Base-by-base conservation (phyloP, 2,329 filamentous ascomycete genomes). In the Grosmannia huntii region DNA sequence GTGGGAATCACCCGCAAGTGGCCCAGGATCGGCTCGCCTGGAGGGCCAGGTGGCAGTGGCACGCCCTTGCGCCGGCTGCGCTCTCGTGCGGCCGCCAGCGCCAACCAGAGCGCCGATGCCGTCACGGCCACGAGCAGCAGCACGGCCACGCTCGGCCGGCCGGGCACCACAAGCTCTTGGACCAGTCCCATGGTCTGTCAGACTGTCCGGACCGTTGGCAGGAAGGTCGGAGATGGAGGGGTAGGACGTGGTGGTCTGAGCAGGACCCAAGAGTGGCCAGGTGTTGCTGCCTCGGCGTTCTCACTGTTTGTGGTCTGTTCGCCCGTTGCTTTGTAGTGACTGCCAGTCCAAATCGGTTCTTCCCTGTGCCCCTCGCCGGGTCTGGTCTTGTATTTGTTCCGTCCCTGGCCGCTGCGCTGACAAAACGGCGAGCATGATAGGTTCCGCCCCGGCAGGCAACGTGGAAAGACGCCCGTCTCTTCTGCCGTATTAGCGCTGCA, bases 1-100 rank as follows among this genome's bases (percentile, higher is more conserved):
- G 61, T 31, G 12, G 64, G 64, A 44, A 66, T 63, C 3, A 62
- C 59, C 16, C 61, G 61, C 25, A 65, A 57, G 54, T 65, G 64
- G 53, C 64, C 64, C 4, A 66, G 46, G 11, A 65, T 12, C 1
- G 61, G 60, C 55, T 64, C 61, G 27, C 57, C 62, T 5, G 59
- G 61, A 5, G 63, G 64, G 2, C 63, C 60, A 0, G 64, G 64
- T 2, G 64, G 64, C 1, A 63, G 27, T 3, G 59, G 55, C 12
- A 57, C 52, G 10, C 59, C 60, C 5, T 27, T 31, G 4, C 59
- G 57, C 2, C 57, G 57, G 5, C 48, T 50, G 1, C 44, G 51
- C 16, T 16, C n/a, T 23, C 38, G 46, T 16, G 25, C 19, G 14
- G 9, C 41, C 19, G 3, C 51, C 21, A 6, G 36, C 23, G 10